Evolutionary conservation across 257 asterid species (phyloP), one percentile per base, ranked within the genome.

Genomic region (Penstemon newberryi): DNA sequence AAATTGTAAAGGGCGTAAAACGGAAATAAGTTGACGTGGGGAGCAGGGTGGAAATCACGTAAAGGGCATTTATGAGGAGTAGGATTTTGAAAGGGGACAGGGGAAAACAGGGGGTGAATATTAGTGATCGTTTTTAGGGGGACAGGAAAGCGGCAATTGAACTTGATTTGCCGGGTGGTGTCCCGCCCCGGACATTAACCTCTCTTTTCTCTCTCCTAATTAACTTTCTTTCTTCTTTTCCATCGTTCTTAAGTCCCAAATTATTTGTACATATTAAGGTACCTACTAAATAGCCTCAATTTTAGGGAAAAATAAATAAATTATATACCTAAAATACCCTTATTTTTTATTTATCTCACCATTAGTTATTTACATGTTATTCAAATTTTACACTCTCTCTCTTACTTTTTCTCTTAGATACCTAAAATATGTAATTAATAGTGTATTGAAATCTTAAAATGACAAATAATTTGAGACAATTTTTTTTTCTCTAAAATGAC

Each of bases 141-240:
- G 89, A 84, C 93, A 86, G 73, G 83, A 80, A 80, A 80, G 86
- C 84, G 85, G 84, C 86, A 80, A 56, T 59, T 75, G 74, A 63
- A 79, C 78, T 79, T 63, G 62, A 62, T 59, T 72, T 85, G 91
- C 83, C 91, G 84, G 82, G 63, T 76, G 33, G 33, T 25, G 33
- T 25, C 33, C 33, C 33, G 33, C 2, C 33, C 39, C n/a, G 4
- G 8, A 4, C 37, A 52, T 15, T 42, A 38, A 18, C 12, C 10
- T 47, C 43, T 42, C 57, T 46, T 53, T 69, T 69, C 42, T 74
- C 77, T 47, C 65, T 60, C 56, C 52, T 73, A 56, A 51, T 66
- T 42, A 58, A 52, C 4, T 56, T 13, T 18, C 42, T 18, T 18
- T 15, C 36, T 0, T 4, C 41, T 44, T 41, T 66, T 25, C 62